Conservation (phyloP, 176 grass and related monocot species). For the Oropetium thomaeum region DNA sequence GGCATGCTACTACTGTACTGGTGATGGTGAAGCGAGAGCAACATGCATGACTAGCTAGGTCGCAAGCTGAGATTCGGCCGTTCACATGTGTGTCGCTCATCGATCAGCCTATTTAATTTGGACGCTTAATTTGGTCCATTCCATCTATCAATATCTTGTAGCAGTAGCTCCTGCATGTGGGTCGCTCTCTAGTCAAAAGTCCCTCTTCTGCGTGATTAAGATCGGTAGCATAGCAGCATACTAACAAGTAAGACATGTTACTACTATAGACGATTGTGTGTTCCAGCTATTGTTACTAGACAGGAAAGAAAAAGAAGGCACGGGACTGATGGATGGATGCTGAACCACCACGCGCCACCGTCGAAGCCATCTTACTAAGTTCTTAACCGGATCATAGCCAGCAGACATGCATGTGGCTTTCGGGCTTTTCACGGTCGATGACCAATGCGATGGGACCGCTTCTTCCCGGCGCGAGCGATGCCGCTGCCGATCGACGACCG, state of each 20-base stretch:
- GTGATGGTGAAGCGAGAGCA: too few species aligned
- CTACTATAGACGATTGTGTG: not conserved
- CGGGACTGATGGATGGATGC: not conserved
- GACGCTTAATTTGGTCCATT: too few species aligned
- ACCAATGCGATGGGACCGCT: not conserved
- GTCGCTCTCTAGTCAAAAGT: too few species aligned
- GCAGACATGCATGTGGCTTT: not conserved
- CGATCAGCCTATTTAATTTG: too few species aligned
- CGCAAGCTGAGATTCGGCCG: too few species aligned
- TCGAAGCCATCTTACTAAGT: not conserved
- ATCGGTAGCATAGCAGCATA: not conserved
- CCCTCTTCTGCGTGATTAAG: not conserved
- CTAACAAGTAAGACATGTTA: too few species aligned
- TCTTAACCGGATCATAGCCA: not conserved
- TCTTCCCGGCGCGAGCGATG: not conserved
- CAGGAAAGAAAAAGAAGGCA: not conserved
- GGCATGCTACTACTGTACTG: too few species aligned
- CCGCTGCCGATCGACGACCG: not conserved
- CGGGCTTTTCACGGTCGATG: not conserved
- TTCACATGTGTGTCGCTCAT: too few species aligned
- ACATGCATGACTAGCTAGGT: too few species aligned
- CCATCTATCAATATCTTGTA: too few species aligned
- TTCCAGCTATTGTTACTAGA: too few species aligned
- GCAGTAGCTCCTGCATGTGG: too few species aligned
- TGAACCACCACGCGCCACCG: not conserved